Conservation (phyloP, 768 basidiomycete genomes). For the Jaapia argillacea region DNA sequence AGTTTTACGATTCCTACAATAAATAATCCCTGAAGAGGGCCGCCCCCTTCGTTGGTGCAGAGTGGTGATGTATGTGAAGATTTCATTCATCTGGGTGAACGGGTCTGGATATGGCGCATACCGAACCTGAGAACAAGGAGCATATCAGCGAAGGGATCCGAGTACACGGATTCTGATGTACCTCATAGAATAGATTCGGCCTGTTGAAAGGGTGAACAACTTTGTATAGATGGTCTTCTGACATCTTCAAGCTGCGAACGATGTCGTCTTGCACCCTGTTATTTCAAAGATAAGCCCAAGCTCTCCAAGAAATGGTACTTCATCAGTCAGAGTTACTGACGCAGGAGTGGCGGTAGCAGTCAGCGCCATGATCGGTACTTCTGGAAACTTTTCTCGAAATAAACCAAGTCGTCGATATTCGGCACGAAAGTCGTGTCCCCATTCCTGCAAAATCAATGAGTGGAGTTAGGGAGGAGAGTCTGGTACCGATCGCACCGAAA, state of each 20-base stretch:
- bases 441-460: slow-evolving; percentile 42
- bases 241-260: slow-evolving; percentile 53
- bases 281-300: too few relatives aligned
- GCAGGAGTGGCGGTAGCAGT: slow-evolving; percentile 73
- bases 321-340: slow-evolving; percentile 28
- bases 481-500: slow-evolving; percentile 42
- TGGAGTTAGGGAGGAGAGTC: neutral
- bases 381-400: slow-evolving; percentile 55
- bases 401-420: slow-evolving; percentile 65
- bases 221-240: slow-evolving; percentile 40
- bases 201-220: slow-evolving; percentile 79
- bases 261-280: slow-evolving; percentile 69
- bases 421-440: slow-evolving; percentile 74
- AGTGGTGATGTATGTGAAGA: slow-evolving; percentile 54
- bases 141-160: neutral
- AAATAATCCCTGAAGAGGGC: slow-evolving; percentile 64
- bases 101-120: slow-evolving; percentile 48
- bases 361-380: slow-evolving; percentile 79
- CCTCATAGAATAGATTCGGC: slow-evolving; percentile 75
- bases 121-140: slow-evolving; percentile 35
- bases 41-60: slow-evolving; percentile 50
- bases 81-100: slow-evolving; percentile 48
- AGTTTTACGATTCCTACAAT: slow-evolving; percentile 57
- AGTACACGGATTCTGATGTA: slow-evolving; percentile 12
- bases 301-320: neutral